Conservation (phyloP, 192 early-diverging fungal genomes). For the Coemansia sp. region DNA sequence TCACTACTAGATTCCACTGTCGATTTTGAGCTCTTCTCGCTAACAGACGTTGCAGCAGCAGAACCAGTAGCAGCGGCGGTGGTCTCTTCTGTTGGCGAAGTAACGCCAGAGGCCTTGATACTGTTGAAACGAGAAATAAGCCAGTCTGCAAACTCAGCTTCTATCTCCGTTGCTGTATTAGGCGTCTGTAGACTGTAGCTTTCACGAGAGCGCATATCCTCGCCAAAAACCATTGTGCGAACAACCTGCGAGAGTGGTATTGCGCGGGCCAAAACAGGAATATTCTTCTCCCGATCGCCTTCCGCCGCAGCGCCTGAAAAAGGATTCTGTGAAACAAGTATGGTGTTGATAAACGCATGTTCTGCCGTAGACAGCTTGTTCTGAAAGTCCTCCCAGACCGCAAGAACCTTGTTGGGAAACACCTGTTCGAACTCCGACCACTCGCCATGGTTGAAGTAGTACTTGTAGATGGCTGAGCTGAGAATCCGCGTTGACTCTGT, state of each 20-base stretch:
- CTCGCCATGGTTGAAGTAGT: constrained; percentile 54
- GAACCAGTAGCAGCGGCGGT: neutral
- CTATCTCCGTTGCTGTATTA: constrained; percentile 20
- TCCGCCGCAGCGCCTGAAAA: constrained; percentile 33
- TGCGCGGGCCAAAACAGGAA: constrained; percentile 42
- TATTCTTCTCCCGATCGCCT: constrained; percentile 34
- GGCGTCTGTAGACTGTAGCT: constrained; percentile 42
- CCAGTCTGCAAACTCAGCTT: constrained; percentile 52
- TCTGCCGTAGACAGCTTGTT: constrained; percentile 35
- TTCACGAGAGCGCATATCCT: constrained; percentile 45
- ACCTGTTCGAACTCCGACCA: constrained; percentile 53
- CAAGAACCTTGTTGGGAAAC: constrained; percentile 44
- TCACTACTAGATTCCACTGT: too few species aligned
- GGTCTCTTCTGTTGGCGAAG: constrained; percentile 24
- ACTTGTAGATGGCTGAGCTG: constrained; percentile 56
- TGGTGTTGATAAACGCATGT: constrained; percentile 39
- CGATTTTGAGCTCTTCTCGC: constrained; percentile 4
- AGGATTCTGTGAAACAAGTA: constrained; percentile 52
- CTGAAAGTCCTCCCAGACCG: constrained; percentile 47
- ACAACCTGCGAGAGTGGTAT: constrained; percentile 47
- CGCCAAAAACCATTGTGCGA: constrained; percentile 42
- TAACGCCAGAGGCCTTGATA: constrained; percentile 16
- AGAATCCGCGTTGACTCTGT: constrained; percentile 50
- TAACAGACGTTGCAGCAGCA: neutral
- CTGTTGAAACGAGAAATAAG: constrained; percentile 47